Evolutionary conservation across 768 basidiomycete species (phyloP), one percentile per base, ranked within the genome.

Genomic region (Auricularia auricula-judae): DNA sequence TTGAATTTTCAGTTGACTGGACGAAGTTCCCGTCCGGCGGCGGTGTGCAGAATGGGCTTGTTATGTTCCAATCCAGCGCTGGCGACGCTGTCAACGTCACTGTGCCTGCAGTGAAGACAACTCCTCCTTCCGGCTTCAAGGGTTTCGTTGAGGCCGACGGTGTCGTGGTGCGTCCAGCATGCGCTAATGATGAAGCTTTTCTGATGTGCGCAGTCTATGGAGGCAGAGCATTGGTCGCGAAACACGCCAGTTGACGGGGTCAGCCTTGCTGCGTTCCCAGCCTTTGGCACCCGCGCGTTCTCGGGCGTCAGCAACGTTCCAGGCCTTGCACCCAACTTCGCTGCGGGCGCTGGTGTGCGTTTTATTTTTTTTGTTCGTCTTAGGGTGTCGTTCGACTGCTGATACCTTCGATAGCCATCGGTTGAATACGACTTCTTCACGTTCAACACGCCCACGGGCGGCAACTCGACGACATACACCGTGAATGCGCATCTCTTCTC

Each of bases 61-160:
- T 86, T 64, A 79, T 73, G 1, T 80, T 86, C 70, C 80, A 72
- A 75, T 39, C 79, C 80, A 68, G 74, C 78, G 4, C 66, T 69
- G 14, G 64, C 78, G 60, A 69, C 66, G 8, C 68, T 70, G 43
- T 68, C 68, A 1, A 62, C 10, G 66, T 74, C 29, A 70, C 62
- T 34, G 68, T 77, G 63, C 68, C 70, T 36, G 73, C 74, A 8
- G 77, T 75, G 65, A 70, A 74, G 62, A 76, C 73, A 2, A 56
- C 64, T 3, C 70, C 79, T 1, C 76, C 82, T 0, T 67, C 71
- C 34, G 77, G 72, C 39, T 86, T 85, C 74, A 80, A 78, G 67
- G 85, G 86, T 3, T 85, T 86, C 67, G 80, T 89, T 33, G 85
- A 88, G 67, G 83, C 80, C 23, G 79, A 82, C 54, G 85, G 86